A percentile compares a stretch with the other conserved stretches of the same genome.
Evolutionary conservation across 2,329 filamentous ascomycete genomes (phyloP).

Genomic region (Verticillium dahliae): DNA sequence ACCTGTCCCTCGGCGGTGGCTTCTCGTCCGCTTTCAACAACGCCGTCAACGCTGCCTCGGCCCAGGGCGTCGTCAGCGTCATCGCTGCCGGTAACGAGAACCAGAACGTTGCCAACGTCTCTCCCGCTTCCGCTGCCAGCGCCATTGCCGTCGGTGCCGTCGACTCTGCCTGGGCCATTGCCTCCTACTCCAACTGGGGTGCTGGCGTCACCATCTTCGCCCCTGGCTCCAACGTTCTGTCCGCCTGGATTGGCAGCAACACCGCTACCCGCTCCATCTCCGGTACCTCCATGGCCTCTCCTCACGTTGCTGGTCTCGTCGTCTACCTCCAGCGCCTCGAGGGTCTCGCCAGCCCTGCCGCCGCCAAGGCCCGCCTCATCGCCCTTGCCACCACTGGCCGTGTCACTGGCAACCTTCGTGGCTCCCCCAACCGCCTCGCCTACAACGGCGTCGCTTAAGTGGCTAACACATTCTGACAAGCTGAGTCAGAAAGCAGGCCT

Average conservation of each 20-base stretch:
- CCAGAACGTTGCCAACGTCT: slow-evolving; percentile 15
- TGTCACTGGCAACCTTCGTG: slow-evolving; percentile 23
- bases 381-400: slow-evolving; percentile 31
- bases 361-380: slow-evolving; percentile 33
- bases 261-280: slow-evolving; percentile 38
- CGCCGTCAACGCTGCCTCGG: slow-evolving; percentile 26
- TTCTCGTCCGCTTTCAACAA: slow-evolving; percentile 24
- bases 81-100: slow-evolving; percentile 33
- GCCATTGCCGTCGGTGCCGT: slow-evolving; percentile 26
- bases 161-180: slow-evolving; percentile 1
- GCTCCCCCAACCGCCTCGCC: slow-evolving; percentile 37
- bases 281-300: slow-evolving; percentile 57
- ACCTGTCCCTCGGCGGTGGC: slow-evolving; percentile 32
- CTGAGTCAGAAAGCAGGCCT: neutral
- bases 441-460: slow-evolving; percentile 33
- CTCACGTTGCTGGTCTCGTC: slow-evolving; percentile 55
- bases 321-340: slow-evolving; percentile 47
- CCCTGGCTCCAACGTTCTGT: slow-evolving; percentile 38
- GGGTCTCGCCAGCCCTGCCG: slow-evolving; percentile 29
- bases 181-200: slow-evolving; percentile 35
- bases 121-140: slow-evolving; percentile 23
- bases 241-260: slow-evolving; percentile 35
- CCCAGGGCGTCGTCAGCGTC: slow-evolving; percentile 27
- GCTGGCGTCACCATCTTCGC: slow-evolving; percentile 42
- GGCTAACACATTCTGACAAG: neutral